Percentiles rank a stretch among this genome's conserved stretches.
Evolutionary conservation across 2,329 filamentous ascomycete species (phyloP).

Genomic region (Chaetomiaceae sp.): DNA sequence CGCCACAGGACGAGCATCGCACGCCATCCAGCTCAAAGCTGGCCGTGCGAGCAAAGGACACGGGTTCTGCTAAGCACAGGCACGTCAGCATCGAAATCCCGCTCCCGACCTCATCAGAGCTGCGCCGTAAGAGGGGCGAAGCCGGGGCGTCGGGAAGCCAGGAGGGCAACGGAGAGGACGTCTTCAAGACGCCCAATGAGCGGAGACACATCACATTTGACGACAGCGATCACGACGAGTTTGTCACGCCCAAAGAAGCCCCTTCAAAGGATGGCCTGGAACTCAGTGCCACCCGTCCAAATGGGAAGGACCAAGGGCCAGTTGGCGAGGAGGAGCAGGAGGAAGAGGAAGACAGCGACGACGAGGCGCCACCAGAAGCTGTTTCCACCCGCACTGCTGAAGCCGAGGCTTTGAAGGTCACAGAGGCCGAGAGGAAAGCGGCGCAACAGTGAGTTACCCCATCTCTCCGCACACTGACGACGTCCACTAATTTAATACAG

Average conservation of each 20-base stretch:
- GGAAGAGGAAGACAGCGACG: slow-evolving; percentile 41
- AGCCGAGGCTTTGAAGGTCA: slow-evolving; percentile 42
- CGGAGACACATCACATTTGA: slow-evolving; percentile 31
- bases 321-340: slow-evolving; percentile 41
- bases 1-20: background rate
- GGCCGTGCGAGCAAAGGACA: slow-evolving; percentile 21
- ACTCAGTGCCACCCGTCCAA: background rate
- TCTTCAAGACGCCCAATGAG: slow-evolving; percentile 27
- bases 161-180: slow-evolving; percentile 19
- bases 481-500: slow-evolving; percentile 31
- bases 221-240: slow-evolving; percentile 30
- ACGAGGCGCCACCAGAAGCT: slow-evolving; percentile 55
- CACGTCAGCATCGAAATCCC: slow-evolving; percentile 28
- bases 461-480: background rate
- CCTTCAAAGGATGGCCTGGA: slow-evolving; percentile 26
- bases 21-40: slow-evolving; percentile 19
- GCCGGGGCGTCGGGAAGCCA: slow-evolving; percentile 12
- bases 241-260: slow-evolving; percentile 30
- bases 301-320: slow-evolving; percentile 8
- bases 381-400: slow-evolving; percentile 51
- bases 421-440: slow-evolving; percentile 45
- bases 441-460: slow-evolving; percentile 45
- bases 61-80: slow-evolving; percentile 20
- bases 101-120: slow-evolving; percentile 18
- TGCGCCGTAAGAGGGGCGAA: slow-evolving; percentile 3